Evolutionary conservation across 768 basidiomycete species (phyloP).

Genomic region (Tylopilus rubrobrunneus): DNA sequence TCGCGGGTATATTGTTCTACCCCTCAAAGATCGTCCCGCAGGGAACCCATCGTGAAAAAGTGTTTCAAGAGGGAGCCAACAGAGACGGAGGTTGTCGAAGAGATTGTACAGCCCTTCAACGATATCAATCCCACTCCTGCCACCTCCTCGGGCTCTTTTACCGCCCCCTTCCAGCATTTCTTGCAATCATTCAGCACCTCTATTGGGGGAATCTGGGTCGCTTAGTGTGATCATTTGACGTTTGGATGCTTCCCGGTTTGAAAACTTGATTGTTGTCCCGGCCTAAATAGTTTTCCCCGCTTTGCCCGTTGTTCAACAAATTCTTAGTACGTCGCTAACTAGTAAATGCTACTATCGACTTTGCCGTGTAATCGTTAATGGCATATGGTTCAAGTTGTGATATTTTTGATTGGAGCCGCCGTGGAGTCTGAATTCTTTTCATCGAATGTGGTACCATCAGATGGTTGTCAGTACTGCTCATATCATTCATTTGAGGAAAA

Average conservation of each 20-base stretch:
- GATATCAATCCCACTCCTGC: neutral
- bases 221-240: neutral
- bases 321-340: no score
- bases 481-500: no score
- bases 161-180: neutral
- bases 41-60: neutral
- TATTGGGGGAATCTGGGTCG: neutral
- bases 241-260: no score
- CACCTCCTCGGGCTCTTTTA: neutral
- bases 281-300: neutral
- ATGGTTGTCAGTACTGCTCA: no score
- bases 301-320: no score
- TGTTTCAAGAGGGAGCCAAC: neutral
- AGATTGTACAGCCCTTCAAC: neutral
- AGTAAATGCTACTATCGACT: no score
- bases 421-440: no score
- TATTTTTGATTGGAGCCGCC: no score
- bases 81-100: neutral
- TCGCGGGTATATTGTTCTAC: neutral
- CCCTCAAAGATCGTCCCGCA: neutral
- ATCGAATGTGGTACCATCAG: no score
- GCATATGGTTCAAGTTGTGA: no score
- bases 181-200: neutral
- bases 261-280: neutral
- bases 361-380: no score